Conservation (phyloP, 768 basidiomycete genomes). For the Nevesoporus exiguus region DNA sequence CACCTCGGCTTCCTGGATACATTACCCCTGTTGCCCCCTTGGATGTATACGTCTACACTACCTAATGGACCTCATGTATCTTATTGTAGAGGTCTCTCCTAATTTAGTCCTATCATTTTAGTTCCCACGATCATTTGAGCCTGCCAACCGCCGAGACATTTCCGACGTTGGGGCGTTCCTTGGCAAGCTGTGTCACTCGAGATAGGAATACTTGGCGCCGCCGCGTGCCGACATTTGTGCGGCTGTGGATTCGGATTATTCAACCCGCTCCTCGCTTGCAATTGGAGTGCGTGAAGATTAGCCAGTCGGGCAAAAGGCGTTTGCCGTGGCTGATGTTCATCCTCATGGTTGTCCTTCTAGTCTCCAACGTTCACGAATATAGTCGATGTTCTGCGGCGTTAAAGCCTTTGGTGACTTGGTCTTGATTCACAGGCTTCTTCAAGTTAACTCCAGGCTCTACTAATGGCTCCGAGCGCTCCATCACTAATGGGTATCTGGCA, state of each 20-base stretch:
- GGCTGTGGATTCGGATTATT: too few relatives aligned
- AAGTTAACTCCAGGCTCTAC: too few relatives aligned
- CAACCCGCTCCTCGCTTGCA: too few relatives aligned
- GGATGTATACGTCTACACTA: not conserved
- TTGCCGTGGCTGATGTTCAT: too few relatives aligned
- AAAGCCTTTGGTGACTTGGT: too few relatives aligned
- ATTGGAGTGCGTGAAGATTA: too few relatives aligned
- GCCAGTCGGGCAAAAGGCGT: too few relatives aligned
- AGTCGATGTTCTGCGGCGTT: too few relatives aligned
- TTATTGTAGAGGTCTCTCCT: not conserved
- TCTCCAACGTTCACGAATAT: too few relatives aligned
- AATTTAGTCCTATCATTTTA: not conserved
- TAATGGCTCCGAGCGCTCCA: too few relatives aligned
- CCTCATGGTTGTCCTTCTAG: too few relatives aligned
- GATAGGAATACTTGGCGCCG: not conserved
- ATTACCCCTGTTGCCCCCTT: not conserved
- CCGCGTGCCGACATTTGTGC: not conserved
- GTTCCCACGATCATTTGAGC: not conserved
- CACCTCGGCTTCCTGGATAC: not conserved
- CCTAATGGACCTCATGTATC: slow-evolving; percentile 10
- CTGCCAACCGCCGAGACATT: slow-evolving; percentile 1
- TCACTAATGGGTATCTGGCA: not conserved
- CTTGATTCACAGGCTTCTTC: too few relatives aligned
- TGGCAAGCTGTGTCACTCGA: slow-evolving; percentile 26
- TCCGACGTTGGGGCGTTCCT: slow-evolving; percentile 11